A percentile compares a stretch with the other conserved stretches of the same genome.
phyloP scores from a whole-genome alignment of 305 asterid species.

The Rubia balearica region DNA sequence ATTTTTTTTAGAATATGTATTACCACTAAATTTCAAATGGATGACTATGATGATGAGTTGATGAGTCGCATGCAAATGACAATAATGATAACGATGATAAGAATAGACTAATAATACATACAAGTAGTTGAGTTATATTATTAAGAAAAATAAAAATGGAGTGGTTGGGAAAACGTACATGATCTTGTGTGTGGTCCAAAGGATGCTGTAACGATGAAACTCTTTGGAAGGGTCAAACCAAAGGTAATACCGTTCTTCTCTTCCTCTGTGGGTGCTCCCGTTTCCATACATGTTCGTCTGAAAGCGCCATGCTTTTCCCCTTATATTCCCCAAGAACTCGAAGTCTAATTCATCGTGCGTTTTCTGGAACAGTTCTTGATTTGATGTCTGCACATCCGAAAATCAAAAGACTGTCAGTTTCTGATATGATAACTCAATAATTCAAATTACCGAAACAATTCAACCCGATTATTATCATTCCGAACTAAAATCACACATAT shows the following conservation, averaged over 20 bases:
- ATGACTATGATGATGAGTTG: background rate
- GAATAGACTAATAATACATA: background rate
- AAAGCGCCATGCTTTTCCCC: conserved; percentile 87
- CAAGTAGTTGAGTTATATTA: background rate
- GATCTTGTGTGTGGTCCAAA: conserved; percentile 77
- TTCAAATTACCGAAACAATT: no score
- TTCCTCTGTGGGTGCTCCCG: conserved; percentile 83
- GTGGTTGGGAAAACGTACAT: conserved; percentile 43
- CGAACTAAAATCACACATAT: no score
- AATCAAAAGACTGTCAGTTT: background rate
- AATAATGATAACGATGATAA: background rate
- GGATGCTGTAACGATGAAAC: conserved; percentile 65
- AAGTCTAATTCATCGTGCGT: conserved; percentile 86
- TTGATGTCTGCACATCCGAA: conserved; percentile 47
- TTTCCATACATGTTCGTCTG: conserved; percentile 95
- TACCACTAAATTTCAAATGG: background rate
- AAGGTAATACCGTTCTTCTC: conserved; percentile 82
- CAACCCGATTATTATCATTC: no score
- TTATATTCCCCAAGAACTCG: conserved; percentile 80
- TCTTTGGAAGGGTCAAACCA: conserved; percentile 86
- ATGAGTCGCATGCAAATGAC: conserved; percentile 2
- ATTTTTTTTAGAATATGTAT: conserved; percentile 14
- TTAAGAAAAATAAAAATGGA: background rate
- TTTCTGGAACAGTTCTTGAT: conserved; percentile 53
- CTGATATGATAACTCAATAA: background rate